Conservation (phyloP, 768 basidiomycete genomes). For the Hygrophorus pudorinus region DNA sequence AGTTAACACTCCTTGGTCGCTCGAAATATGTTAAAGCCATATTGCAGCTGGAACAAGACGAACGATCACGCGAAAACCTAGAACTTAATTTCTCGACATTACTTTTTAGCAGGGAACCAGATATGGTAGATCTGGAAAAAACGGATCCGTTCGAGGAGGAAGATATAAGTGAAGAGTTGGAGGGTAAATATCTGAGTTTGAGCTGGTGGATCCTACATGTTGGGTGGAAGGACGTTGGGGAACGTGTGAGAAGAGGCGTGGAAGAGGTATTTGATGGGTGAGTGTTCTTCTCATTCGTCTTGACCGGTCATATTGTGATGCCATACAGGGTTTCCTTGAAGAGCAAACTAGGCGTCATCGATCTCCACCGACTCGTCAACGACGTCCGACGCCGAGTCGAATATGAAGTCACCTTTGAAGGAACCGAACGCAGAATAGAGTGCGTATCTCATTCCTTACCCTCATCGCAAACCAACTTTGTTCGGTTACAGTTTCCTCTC, state of each 20-base stretch:
- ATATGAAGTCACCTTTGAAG: conserved; percentile 54
- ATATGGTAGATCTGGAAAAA: conserved; percentile 15
- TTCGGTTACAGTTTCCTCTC: conserved; percentile 49
- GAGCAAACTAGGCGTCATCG: conserved; percentile 55
- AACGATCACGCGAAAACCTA: conserved; percentile 36
- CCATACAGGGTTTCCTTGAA: conserved; percentile 70
- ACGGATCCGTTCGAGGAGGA: conserved; percentile 18
- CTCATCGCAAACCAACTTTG: not conserved
- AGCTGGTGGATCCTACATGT: conserved; percentile 92
- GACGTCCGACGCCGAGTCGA: conserved; percentile 77
- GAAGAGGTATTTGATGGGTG: conserved; percentile 82
- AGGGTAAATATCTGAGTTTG: conserved; percentile 73
- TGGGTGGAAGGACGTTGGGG: conserved; percentile 80
- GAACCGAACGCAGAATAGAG: conserved; percentile 46
- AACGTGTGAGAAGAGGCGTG: conserved; percentile 62
- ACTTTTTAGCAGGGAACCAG: conserved; percentile 18
- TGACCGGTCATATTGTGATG: conserved; percentile 1
- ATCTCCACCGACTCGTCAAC: conserved; percentile 56
- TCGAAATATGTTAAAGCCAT: conserved; percentile 70
- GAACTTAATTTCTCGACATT: conserved; percentile 32
- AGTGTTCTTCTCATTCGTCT: conserved; percentile 17
- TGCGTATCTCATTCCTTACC: conserved; percentile 19
- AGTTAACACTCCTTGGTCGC: conserved; percentile 79
- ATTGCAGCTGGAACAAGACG: conserved; percentile 48
- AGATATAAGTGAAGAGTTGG: conserved; percentile 51